A percentile compares a stretch with the other conserved stretches of the same genome.
Evolutionary conservation across 2,329 filamentous ascomycete genomes (phyloP).

Genomic region (Cercospora sp.): DNA sequence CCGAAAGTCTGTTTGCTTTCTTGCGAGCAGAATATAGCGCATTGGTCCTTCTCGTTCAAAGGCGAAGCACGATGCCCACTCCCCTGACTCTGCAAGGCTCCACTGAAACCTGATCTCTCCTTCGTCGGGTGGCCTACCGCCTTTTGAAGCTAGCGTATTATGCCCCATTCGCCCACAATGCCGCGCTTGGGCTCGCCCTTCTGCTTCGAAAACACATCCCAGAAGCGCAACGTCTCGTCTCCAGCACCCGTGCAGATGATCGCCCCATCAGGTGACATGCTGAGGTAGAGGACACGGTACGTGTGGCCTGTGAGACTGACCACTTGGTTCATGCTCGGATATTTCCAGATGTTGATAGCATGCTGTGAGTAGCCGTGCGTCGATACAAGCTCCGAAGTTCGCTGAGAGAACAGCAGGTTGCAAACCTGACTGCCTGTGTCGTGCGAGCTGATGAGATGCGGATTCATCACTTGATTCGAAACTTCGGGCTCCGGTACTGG

Average conservation of each 20-base stretch:
- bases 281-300: conserved; percentile 91
- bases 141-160: conserved; percentile 54
- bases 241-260: conserved; percentile 94
- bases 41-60: background rate
- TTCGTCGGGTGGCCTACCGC: background rate
- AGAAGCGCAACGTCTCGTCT: conserved; percentile 93
- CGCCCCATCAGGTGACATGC: conserved; percentile 94
- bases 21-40: background rate
- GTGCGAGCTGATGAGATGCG: conserved; percentile 68
- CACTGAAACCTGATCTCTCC: background rate
- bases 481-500: conserved; percentile 32
- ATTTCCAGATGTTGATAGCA: conserved; percentile 99
- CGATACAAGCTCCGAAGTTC: conserved; percentile 94
- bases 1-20: conserved; percentile 2
- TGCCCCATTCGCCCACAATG: conserved; percentile 67
- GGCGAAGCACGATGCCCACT: background rate
- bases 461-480: conserved; percentile 45
- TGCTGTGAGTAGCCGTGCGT: conserved; percentile 98
- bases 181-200: conserved; percentile 62
- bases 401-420: conserved; percentile 95
- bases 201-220: conserved; percentile 89
- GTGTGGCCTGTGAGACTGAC: conserved; percentile 94
- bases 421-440: conserved; percentile 99
- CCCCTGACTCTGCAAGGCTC: background rate
- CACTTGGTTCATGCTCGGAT: conserved; percentile 96